These are phyloP conservation scores for Liquidambar formosana DNA, from an alignment of 164 flowering plant species.

Conservation along the genomic window DNA sequence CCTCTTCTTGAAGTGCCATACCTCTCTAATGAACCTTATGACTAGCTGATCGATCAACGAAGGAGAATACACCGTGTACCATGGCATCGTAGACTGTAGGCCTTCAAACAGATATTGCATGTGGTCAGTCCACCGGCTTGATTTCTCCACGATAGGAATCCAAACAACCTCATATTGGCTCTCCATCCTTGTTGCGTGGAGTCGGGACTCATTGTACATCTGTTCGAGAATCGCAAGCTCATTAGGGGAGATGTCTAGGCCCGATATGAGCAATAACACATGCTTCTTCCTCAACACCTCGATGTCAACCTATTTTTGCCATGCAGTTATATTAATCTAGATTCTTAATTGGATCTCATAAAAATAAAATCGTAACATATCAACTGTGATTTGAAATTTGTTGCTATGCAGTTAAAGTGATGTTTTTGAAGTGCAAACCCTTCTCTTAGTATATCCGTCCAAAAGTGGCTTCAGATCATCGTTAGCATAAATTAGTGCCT, in stretches of 20 bases:
- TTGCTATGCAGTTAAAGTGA: too few species aligned
- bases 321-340: too few species aligned
- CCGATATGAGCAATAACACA: slow-evolving; percentile 48
- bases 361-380: too few species aligned
- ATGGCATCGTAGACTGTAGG: slow-evolving; percentile 41
- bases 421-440: slow-evolving; percentile 31
- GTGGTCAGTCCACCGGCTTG: slow-evolving; percentile 14
- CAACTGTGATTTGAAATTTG: too few species aligned
- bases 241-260: slow-evolving; percentile 37
- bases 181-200: slow-evolving; percentile 19
- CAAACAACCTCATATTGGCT: slow-evolving; percentile 42
- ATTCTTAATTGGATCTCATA: too few species aligned
- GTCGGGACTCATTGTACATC: slow-evolving; percentile 36
- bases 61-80: slow-evolving; percentile 49
- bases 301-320: slow-evolving; percentile 28
- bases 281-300: slow-evolving; percentile 47
- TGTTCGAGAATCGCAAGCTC: slow-evolving; percentile 42
- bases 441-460: slow-evolving; percentile 54
- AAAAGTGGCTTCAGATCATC: slow-evolving; percentile 59
- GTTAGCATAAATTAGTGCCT: slow-evolving; percentile 42
- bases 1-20: slow-evolving; percentile 48
- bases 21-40: slow-evolving; percentile 36
- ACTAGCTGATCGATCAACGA: slow-evolving; percentile 31
- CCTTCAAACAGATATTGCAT: slow-evolving; percentile 28
- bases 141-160: slow-evolving; percentile 46